Base-by-base conservation (phyloP, 2,329 filamentous ascomycete genomes). In the Nemania sp. region DNA sequence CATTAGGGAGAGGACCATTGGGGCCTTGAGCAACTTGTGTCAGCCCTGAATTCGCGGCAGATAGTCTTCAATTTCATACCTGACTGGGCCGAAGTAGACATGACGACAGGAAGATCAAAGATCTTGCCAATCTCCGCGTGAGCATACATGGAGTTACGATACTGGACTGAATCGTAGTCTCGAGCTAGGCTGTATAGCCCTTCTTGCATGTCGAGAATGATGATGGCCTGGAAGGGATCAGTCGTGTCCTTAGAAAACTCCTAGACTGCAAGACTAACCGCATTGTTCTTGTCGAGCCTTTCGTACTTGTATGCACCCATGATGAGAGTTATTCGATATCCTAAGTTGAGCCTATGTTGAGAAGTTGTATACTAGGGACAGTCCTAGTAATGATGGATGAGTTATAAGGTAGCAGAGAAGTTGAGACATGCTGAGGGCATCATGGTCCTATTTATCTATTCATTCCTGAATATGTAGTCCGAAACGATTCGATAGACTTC, bases 1-100 rank as follows among this genome's bases (percentile, higher is more conserved):
- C 88, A 63, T 86, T 82, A 8, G 86, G 84, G 1, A 91, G 73
- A 1, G 80, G 83, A 1, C 88, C 88, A 67, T 91, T 91, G 43
- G 88, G 87, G 3, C 88, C 87, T 70, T 41, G 37, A 17, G n/a
- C 1, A 5, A 22, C 11, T 3, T 14, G 28, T 17, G 22, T 57
- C 12, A 54, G 47, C 6, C 15, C n/a, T 41, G 7, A 14, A 24
- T 11, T 39, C 2, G 19, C n/a, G 22, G 30, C 14, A 44, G 8
- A 8, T 15, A 20, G 37, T 40, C 12, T 26, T 11, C 2, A 9
- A 5, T 40, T 59, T 41, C 39, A 31, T 60, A 76, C 75, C 77
- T 36, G 70, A 73, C 63, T 90, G 79, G 3, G 86, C 84, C 6
- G 86, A 90, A 5, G 84, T 88, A 8, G 86, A 88, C 74, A 91